phyloP scores from a whole-genome alignment of 1,139 yeast genomes.

The Petasospora rhodanensis region DNA sequence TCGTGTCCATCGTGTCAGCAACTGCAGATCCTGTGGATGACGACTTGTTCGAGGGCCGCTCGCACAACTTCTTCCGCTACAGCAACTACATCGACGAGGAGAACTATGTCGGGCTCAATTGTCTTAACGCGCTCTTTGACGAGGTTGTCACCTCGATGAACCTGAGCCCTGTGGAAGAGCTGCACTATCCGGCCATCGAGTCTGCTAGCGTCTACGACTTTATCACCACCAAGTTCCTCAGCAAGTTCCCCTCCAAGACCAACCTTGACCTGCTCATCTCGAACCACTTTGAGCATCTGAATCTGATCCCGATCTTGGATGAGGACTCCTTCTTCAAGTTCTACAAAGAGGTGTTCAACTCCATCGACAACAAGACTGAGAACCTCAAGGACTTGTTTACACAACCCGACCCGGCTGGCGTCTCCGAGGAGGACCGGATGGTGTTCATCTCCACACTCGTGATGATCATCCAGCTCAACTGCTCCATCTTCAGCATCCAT shows the following conservation, averaged over 20 bases:
- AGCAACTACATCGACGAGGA: constrained; percentile 20
- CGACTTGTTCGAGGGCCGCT: constrained; percentile 9
- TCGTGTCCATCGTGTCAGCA: not conserved
- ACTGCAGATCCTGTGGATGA: not conserved
- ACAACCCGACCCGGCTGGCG: constrained; percentile 2
- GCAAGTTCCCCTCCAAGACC: constrained; percentile 39
- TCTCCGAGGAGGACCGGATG: constrained; percentile 10
- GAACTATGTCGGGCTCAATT: constrained; percentile 22
- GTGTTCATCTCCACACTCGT: constrained; percentile 38
- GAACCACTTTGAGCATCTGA: constrained; percentile 52
- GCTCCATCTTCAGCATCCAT: constrained; percentile 25
- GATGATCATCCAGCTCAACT: constrained; percentile 32
- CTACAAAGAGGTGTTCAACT: constrained; percentile 37
- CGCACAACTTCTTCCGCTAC: constrained; percentile 21
- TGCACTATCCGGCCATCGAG: constrained; percentile 15
- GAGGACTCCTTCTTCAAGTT: constrained; percentile 52
- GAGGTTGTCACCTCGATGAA: constrained; percentile 7
- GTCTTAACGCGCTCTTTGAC: constrained; percentile 18
- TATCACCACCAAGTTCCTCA: constrained; percentile 31
- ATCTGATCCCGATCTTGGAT: constrained; percentile 60
- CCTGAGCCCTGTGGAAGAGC: constrained; percentile 16
- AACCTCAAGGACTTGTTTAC: constrained; percentile 28
- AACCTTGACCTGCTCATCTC: constrained; percentile 50
- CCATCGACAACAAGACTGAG: constrained; percentile 49
- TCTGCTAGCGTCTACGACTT: constrained; percentile 9